Evolutionary conservation across 306 rosid genomes (phyloP), one percentile per base, ranked within the genome.

Genomic region (Gastrolobium villosum): DNA sequence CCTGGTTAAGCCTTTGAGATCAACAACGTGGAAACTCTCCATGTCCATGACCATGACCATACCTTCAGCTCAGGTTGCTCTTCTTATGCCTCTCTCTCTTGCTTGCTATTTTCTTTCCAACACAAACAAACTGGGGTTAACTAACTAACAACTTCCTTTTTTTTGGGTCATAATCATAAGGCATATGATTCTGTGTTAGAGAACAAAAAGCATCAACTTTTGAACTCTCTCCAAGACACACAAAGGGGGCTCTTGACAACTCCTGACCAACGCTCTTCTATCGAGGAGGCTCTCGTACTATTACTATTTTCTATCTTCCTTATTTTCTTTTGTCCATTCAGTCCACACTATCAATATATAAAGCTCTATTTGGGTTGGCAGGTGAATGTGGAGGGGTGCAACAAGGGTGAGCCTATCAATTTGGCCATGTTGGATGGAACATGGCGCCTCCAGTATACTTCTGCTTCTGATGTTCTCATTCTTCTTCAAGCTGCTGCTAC

Each of bases 401-500:
- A 72, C 83, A 67, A 10, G 66, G 92, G 91, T 80, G 50, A 68
- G 2, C 95, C 95, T 2, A 78, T 92, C 84, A 84, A 89, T 79
- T 75, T 92, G 49, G 45, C 66, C 69, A 87, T 75, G 46, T 77
- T 94, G 81, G 91, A 94, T 63, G 97, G 97, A 70, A 94, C 97
- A 3, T 94, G 99, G 99, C 93, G 99, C 52, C 86, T 94, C 28
- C 95, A 92, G 65, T 94, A 90, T 49, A 94, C 99, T 37, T 92
- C 97, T 9, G 97, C 99, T 43, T 80, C 97, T 55, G 99, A 94
- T 86, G 97, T 94, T 79, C 95, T 92, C 68, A 40, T 90, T 82
- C 97, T 94, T 75, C 70, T 94, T 36, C 86, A 94, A 86, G 97
- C 99, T 61, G 97, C 99, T 60, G 87, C 88, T 20, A 86, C 87